Percentiles rank a stretch among this genome's conserved stretches.
phyloP scores from a whole-genome alignment of 2,329 filamentous ascomycete genomes.

The Trichophyton mentagrophytes region DNA sequence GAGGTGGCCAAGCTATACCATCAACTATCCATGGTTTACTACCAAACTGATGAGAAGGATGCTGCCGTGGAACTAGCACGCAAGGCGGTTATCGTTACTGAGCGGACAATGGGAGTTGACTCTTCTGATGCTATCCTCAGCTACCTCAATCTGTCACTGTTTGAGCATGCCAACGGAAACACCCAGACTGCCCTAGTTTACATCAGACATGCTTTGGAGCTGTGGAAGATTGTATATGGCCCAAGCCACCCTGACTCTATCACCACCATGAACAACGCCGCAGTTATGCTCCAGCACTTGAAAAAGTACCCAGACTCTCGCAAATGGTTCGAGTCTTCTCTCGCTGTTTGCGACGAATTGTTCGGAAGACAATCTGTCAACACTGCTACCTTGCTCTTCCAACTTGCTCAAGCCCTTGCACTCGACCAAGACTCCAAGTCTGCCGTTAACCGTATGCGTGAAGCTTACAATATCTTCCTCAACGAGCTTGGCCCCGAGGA shows the following conservation, averaged over 20 bases:
- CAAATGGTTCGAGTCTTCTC: conserved; percentile 89
- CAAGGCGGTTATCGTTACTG: conserved; percentile 91
- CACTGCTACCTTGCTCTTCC: conserved; percentile 89
- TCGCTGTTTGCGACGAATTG: conserved; percentile 75
- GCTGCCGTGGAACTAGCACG: conserved; percentile 88
- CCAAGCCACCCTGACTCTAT: conserved; percentile 90
- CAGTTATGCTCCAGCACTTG: conserved; percentile 92
- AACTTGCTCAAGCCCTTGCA: conserved; percentile 87
- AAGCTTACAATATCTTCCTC: conserved; percentile 93
- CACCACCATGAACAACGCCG: conserved; percentile 96
- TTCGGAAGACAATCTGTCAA: conserved; percentile 85
- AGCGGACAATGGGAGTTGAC: conserved; percentile 86
- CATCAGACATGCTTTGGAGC: conserved; percentile 78
- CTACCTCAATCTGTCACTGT: conserved; percentile 90
- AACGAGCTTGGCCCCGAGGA: conserved; percentile 74
- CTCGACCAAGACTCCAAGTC: conserved; percentile 91
- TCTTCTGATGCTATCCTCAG: conserved; percentile 86
- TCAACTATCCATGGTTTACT: conserved; percentile 88
- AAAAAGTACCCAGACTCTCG: conserved; percentile 92
- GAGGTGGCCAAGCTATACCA: conserved; percentile 95
- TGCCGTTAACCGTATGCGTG: conserved; percentile 85
- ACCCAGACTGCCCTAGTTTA: conserved; percentile 78
- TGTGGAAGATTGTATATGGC: conserved; percentile 97
- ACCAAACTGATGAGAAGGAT: conserved; percentile 94
- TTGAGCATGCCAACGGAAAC: conserved; percentile 84